Evolutionary conservation across 345 rosid species (phyloP), one percentile per base, ranked within the genome.

Genomic region (Mallotus nudiflorus): DNA sequence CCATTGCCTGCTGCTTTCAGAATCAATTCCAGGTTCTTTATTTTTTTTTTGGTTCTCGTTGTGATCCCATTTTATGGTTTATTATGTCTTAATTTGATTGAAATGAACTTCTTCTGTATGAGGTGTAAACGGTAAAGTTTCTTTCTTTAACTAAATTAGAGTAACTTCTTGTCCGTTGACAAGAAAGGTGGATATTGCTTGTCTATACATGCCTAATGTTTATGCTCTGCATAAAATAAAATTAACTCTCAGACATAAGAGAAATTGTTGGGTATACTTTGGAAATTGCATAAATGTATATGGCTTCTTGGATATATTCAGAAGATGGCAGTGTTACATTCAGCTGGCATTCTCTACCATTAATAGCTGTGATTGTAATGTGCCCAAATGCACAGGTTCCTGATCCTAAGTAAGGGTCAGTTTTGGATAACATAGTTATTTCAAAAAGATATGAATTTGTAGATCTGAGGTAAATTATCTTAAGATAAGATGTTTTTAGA

Each of bases 1-100:
- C 96, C 99, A 2, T 81, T 95, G 82, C 98, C 98, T n/a, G 86
- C 98, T 67, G 97, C 98, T 72, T 95, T 95, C 83, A 81, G 99
- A 75, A 93, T 95, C 60, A 90, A 95, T 70, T 88, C 98, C 29
- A 89, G 91, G 99, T 88, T 53, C 6, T 44, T 8, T 24, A 11
- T 45, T 55, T 18, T 57, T 31, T 29, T 3, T 14, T 22, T 16
- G 25, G 11, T 18, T 13, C 24, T 33, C n/a, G n/a, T n/a, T n/a
- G n/a, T n/a, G n/a, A n/a, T n/a, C n/a, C n/a, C n/a, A n/a, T n/a
- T n/a, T n/a, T n/a, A n/a, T n/a, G n/a, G n/a, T n/a, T n/a, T 22
- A 2, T 52, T 0, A n/a, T 52, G 3, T 7, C 12, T 20, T 52
- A 4, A n/a, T 18, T 62, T 40, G 4, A 42, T 40, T 39, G n/a